Conservation (phyloP, 192 early-diverging fungal species). For the Backusella tarrabulga region DNA sequence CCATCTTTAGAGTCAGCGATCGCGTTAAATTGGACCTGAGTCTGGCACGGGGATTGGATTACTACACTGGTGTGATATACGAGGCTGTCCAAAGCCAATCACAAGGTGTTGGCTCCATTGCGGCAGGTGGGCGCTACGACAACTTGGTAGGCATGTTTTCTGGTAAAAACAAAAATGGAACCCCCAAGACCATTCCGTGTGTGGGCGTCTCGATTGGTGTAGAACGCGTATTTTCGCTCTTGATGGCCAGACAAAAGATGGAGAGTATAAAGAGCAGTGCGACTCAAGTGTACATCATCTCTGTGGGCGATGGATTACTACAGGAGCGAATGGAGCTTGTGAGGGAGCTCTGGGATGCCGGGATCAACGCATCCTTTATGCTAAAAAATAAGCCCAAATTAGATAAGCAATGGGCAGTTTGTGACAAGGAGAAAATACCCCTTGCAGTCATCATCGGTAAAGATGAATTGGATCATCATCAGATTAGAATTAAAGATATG, state of each 20-base stretch:
- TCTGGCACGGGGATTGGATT: conserved; percentile 93
- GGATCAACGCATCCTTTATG: conserved; percentile 84
- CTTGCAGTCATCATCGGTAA: conserved; percentile 85
- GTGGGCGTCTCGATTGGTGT: conserved; percentile 94
- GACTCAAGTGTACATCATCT: conserved; percentile 85
- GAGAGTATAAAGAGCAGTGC: conserved; percentile 70
- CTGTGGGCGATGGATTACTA: conserved; percentile 73
- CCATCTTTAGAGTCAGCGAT: conserved; percentile 67
- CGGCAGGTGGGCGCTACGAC: conserved; percentile 96
- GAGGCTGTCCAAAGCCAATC: conserved; percentile 77
- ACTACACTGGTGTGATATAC: conserved; percentile 98
- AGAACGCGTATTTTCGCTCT: conserved; percentile 89
- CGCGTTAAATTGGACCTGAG: conserved; percentile 79
- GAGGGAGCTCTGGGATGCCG: conserved; percentile 85
- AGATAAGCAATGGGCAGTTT: conserved; percentile 72
- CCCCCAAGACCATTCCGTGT: conserved; percentile 80
- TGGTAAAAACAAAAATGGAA: conserved; percentile 57
- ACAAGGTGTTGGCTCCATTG: conserved; percentile 90
- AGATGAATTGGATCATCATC: conserved; percentile 70
- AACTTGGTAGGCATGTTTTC: conserved; percentile 95
- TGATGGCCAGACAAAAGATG: conserved; percentile 59
- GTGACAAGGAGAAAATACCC: conserved; percentile 86
- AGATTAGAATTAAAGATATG: conserved; percentile 89
- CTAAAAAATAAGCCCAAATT: conserved; percentile 89
- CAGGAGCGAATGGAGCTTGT: conserved; percentile 85